phyloP scores from a whole-genome alignment of 352 stramenopile species.

The Bremia lactucae region DNA sequence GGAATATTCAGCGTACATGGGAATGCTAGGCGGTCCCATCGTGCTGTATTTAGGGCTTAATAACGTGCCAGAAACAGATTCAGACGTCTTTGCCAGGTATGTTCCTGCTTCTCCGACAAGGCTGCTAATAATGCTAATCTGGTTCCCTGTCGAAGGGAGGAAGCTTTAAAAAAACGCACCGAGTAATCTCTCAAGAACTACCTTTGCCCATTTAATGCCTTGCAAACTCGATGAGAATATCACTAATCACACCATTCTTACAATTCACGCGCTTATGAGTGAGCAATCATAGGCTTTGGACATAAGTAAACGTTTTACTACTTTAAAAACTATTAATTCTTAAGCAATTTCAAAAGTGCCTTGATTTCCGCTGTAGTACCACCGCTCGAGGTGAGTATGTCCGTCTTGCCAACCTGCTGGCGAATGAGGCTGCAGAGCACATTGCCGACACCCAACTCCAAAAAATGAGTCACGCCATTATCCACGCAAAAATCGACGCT shows the following conservation, averaged over 20 bases:
- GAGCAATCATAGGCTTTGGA: too few species aligned
- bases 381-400: slow-evolving; percentile 29
- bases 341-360: slow-evolving; percentile 23
- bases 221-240: too few species aligned
- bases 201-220: too few species aligned
- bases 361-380: slow-evolving; percentile 49
- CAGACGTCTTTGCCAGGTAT: slow-evolving; percentile 70
- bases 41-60: slow-evolving; percentile 69
- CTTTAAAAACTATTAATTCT: not conserved
- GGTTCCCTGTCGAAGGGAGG: slow-evolving; percentile 24
- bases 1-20: slow-evolving; percentile 76
- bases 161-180: slow-evolving; percentile 45
- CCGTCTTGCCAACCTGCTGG: slow-evolving; percentile 35
- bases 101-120: not conserved
- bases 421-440: slow-evolving; percentile 69
- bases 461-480: slow-evolving; percentile 34
- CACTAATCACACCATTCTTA: too few species aligned
- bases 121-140: not conserved
- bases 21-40: slow-evolving; percentile 53
- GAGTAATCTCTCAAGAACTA: too few species aligned
- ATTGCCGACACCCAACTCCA: slow-evolving; percentile 61
- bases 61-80: slow-evolving; percentile 76
- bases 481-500: slow-evolving; percentile 66
- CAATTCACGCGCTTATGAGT: too few species aligned
- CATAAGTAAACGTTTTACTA: slow-evolving; percentile 4